Conservation (phyloP, 768 basidiomycete genomes). For the Pleurotus salmoneostramineus region DNA sequence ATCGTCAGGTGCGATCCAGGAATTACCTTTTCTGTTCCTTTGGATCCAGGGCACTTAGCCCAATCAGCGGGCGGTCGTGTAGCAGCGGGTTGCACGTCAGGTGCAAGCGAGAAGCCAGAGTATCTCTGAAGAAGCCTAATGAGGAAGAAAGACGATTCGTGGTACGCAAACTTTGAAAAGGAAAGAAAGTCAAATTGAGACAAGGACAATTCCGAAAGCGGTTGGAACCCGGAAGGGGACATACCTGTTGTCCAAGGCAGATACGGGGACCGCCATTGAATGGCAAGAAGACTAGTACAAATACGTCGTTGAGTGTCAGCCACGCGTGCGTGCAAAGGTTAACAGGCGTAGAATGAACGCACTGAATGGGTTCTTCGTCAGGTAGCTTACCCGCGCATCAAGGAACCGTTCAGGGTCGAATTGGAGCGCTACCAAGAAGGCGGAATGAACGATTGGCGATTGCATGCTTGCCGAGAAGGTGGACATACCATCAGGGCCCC, state of each 20-base stretch:
- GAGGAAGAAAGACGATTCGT: conserved; percentile 62
- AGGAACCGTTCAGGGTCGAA: conserved; percentile 72
- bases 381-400: conserved; percentile 55
- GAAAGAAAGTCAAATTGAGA: background rate
- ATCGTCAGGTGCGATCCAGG: conserved; percentile 50
- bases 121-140: conserved; percentile 56
- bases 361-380: conserved; percentile 49
- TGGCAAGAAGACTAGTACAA: conserved; percentile 39
- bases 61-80: conserved; percentile 43
- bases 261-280: conserved; percentile 52
- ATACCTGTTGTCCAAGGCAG: conserved; percentile 47
- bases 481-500: conserved; percentile 61
- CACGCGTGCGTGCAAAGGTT: background rate
- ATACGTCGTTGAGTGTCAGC: background rate
- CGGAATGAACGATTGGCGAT: background rate
- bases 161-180: conserved; percentile 53
- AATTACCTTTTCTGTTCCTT: conserved; percentile 43
- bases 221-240: background rate
- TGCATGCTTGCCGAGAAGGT: background rate
- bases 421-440: conserved; percentile 33
- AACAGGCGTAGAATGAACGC: conserved; percentile 11
- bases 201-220: background rate
- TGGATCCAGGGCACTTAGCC: conserved; percentile 29
- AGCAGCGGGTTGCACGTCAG: conserved; percentile 37
- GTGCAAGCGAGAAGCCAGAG: conserved; percentile 38